phyloP scores from a whole-genome alignment of 2,329 filamentous ascomycete genomes.

The Pyricularia grisea region DNA sequence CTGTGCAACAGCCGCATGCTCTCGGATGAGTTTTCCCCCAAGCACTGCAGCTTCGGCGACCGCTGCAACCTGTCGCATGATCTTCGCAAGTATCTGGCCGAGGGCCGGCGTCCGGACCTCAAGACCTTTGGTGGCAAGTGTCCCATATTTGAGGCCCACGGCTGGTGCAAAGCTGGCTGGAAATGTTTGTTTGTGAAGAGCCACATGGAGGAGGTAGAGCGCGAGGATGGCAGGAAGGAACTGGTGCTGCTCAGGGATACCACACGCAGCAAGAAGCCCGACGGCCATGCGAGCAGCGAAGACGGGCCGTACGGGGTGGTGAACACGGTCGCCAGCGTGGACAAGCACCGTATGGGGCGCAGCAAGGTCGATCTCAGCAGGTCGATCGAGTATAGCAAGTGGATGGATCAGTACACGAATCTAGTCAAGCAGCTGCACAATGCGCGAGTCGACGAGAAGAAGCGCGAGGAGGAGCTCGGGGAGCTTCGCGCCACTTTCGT shows the following conservation, averaged over 20 bases:
- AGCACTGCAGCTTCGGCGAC: constrained; percentile 66
- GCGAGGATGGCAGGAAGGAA: constrained; percentile 74
- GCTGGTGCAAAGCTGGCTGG: constrained; percentile 78
- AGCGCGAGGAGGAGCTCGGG: constrained; percentile 16
- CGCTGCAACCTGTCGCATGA: constrained; percentile 78
- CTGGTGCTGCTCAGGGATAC: constrained; percentile 53
- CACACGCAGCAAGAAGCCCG: constrained; percentile 23
- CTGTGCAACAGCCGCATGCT: constrained; percentile 69
- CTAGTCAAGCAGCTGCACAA: constrained; percentile 37
- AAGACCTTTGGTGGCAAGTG: constrained; percentile 69
- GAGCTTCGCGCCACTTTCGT: constrained; percentile 61
- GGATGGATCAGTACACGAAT: constrained; percentile 60
- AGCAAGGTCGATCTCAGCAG: constrained; percentile 62
- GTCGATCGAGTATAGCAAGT: constrained; percentile 67
- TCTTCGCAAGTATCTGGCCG: constrained; percentile 71
- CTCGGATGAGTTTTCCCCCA: constrained; percentile 72
- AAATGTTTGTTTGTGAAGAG: constrained; percentile 86
- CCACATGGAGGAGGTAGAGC: constrained; percentile 73
- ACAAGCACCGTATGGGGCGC: constrained; percentile 67
- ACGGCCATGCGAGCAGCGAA: constrained; percentile 21
- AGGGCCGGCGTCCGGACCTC: constrained; percentile 74
- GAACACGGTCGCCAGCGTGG: constrained; percentile 61
- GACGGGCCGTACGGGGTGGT: constrained; percentile 56
- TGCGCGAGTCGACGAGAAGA: constrained; percentile 4
- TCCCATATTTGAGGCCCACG: constrained; percentile 68